A percentile compares a stretch with the other conserved stretches of the same genome.
Evolutionary conservation across 805 yeast species (phyloP).

Genomic region (Helenozyma rhizophorensis): DNA sequence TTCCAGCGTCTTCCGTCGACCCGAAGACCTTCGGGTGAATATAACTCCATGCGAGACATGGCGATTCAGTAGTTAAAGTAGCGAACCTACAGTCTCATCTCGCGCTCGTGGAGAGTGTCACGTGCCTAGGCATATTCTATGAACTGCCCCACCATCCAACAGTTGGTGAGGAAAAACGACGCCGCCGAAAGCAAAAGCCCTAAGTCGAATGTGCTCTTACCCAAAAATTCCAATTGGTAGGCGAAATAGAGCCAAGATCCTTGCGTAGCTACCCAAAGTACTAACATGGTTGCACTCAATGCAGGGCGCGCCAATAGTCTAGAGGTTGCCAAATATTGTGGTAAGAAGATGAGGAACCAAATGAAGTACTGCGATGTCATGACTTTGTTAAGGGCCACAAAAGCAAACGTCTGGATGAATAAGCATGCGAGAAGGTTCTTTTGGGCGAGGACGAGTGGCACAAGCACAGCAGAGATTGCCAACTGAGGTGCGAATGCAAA

Average conservation of each 20-base stretch:
- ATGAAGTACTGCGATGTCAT: conserved; percentile 93
- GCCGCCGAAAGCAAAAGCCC: conserved; percentile 53
- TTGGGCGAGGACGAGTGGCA: conserved; percentile 48
- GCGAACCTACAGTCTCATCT: too few relatives aligned
- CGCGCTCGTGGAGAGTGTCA: conserved; percentile 1
- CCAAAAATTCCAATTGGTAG: conserved; percentile 76
- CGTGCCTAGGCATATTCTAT: conserved; percentile 28
- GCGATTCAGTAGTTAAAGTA: conserved; percentile 4
- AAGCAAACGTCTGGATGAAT: conserved; percentile 41
- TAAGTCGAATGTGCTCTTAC: conserved; percentile 57
- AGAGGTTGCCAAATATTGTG: conserved; percentile 58
- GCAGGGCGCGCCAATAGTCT: conserved; percentile 15
- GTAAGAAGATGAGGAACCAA: conserved; percentile 87
- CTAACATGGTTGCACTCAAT: conserved; percentile 30
- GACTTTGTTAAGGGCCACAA: conserved; percentile 49
- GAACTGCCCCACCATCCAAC: conserved; percentile 55
- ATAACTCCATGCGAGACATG: conserved; percentile 73
- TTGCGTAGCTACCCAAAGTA: conserved; percentile 68
- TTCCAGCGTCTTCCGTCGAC: conserved; percentile 94
- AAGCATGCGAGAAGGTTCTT: conserved; percentile 29
- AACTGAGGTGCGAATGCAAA: conserved; percentile 86
- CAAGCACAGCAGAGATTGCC: conserved; percentile 47
- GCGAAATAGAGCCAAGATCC: conserved; percentile 77
- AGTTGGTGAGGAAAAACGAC: conserved; percentile 57
- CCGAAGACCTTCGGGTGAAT: conserved; percentile 93